Conservation (phyloP, 75 land plant species). For the Cryptomeria japonica region DNA sequence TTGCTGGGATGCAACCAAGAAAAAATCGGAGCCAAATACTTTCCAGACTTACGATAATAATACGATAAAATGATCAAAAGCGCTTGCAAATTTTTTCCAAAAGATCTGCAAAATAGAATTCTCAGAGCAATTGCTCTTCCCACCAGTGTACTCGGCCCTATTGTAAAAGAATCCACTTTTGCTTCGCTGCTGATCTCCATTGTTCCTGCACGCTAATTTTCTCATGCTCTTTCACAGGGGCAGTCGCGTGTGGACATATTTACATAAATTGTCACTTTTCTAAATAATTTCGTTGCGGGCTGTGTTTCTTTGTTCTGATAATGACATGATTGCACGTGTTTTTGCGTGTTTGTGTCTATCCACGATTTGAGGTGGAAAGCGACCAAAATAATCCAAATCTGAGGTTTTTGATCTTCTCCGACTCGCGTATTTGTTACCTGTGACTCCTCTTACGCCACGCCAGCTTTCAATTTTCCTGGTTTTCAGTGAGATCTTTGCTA, state of each 20-base stretch:
- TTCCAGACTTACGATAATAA: background rate
- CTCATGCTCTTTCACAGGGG: background rate
- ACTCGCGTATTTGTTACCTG: background rate
- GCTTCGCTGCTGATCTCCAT: constrained; percentile 92
- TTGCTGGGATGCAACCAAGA: constrained; percentile 80
- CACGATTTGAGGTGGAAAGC: background rate
- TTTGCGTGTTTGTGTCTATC: background rate
- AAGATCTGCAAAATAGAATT: constrained; percentile 62
- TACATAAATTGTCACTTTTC: background rate
- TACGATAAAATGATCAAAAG: background rate
- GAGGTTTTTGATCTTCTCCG: background rate
- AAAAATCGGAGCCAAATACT: constrained; percentile 22
- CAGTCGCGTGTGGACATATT: background rate
- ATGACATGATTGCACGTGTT: background rate
- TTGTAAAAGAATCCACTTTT: constrained; percentile 55
- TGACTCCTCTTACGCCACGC: background rate
- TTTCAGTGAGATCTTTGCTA: background rate
- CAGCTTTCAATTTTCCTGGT: background rate
- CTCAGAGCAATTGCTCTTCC: constrained; percentile 87
- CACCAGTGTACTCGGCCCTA: constrained; percentile 71
- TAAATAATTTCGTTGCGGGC: background rate
- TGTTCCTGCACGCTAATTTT: background rate
- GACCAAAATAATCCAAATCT: background rate
- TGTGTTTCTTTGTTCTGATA: background rate
- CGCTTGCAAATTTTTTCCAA: constrained; percentile 24